phyloP scores from a whole-genome alignment of 148 eudicot species.

The Pouteria glomerata region DNA sequence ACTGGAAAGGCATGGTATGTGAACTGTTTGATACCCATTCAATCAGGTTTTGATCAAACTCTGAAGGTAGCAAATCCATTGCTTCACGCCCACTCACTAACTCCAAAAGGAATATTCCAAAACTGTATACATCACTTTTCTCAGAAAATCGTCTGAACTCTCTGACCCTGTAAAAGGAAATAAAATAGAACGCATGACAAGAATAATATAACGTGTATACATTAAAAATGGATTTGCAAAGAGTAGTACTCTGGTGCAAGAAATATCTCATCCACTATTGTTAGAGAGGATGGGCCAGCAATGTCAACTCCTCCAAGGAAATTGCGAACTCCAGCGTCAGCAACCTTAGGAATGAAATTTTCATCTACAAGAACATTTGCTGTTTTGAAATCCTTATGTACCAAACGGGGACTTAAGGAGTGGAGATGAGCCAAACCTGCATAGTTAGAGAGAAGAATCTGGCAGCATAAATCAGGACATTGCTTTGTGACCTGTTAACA shows the following conservation, averaged over 20 bases:
- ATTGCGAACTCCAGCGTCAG: constrained; percentile 91
- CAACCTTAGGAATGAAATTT: constrained; percentile 95
- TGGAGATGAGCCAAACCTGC: constrained; percentile 94
- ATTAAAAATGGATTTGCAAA: background rate
- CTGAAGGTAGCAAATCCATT: constrained; percentile 44
- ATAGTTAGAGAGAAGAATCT: constrained; percentile 17
- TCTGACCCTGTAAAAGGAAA: constrained; percentile 54
- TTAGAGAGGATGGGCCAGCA: constrained; percentile 77
- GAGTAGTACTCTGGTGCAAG: constrained; percentile 84
- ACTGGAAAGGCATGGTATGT: background rate
- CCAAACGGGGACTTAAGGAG: constrained; percentile 87
- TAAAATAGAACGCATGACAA: constrained; percentile 7
- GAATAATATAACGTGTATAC: background rate
- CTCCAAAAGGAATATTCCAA: constrained; percentile 85
- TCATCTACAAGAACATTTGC: constrained; percentile 98
- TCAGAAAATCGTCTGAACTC: constrained; percentile 89
- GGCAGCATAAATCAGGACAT: constrained; percentile 4
- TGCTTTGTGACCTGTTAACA: background rate
- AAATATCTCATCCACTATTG: constrained; percentile 67
- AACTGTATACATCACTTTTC: constrained; percentile 83
- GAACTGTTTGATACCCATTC: constrained; percentile 60
- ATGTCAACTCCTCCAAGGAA: constrained; percentile 72
- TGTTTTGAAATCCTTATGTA: constrained; percentile 94
- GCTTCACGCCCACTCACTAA: constrained; percentile 82
- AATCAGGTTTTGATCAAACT: constrained; percentile 51